Conservation (phyloP, 1,284 basidiomycete genomes). For the Veloporphyrellus conicus region DNA sequence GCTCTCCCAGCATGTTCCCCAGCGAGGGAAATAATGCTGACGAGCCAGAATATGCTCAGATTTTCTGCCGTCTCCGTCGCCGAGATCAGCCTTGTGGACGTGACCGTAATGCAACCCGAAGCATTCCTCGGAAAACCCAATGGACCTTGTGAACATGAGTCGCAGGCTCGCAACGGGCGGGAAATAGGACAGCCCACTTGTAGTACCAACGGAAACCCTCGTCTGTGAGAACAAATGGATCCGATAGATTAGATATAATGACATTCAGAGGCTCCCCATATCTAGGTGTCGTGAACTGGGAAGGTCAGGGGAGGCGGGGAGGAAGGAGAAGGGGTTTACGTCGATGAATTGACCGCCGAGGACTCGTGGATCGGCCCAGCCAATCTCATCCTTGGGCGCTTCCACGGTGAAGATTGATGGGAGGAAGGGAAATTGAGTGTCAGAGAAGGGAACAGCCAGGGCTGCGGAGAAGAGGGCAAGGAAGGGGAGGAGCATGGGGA, state of each 20-base stretch:
- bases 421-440: slow-evolving; percentile 16
- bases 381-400: slow-evolving; percentile 29
- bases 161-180: not conserved
- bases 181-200: slow-evolving; percentile 39
- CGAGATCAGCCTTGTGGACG: slow-evolving; percentile 65
- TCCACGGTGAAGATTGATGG: slow-evolving; percentile 6
- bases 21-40: slow-evolving; percentile 58
- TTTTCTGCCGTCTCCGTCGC: slow-evolving; percentile 63
- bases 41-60: slow-evolving; percentile 64
- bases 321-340: slow-evolving; percentile 41
- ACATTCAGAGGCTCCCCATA: slow-evolving; percentile 72
- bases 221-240: slow-evolving; percentile 64
- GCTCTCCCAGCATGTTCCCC: slow-evolving; percentile 73
- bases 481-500: slow-evolving; percentile 17
- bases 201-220: slow-evolving; percentile 56
- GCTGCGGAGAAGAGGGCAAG: slow-evolving; percentile 16
- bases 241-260: slow-evolving; percentile 56
- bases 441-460: slow-evolving; percentile 22
- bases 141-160: slow-evolving; percentile 46
- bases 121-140: slow-evolving; percentile 76
- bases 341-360: slow-evolving; percentile 70
- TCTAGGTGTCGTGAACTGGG: slow-evolving; percentile 59
- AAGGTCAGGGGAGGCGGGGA: not conserved
- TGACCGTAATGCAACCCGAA: slow-evolving; percentile 66
- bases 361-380: slow-evolving; percentile 68